Base-by-base conservation (phyloP, 345 rosid species). In the Eucalyptus albens region DNA sequence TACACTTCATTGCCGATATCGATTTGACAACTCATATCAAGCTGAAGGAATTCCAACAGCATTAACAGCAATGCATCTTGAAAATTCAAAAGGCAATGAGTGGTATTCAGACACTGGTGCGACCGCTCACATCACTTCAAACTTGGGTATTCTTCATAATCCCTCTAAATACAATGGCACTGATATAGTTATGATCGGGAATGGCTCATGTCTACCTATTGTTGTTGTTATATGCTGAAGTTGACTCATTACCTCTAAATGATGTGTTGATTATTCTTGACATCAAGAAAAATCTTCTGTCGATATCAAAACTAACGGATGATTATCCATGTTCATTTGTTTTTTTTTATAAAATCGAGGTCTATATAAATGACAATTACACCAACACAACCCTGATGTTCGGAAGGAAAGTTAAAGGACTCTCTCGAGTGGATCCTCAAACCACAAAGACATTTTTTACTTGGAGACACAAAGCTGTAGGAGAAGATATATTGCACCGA, bases 401-500 rank as follows among this genome's bases (percentile, higher is more conserved):
- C 11, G 1, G 60, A 4, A 55, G 60, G 27, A 55, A 22, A 55
- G 60, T 0, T 55, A 55, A 22, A 55, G 27, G 60, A 22, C 2
- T 55, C 0, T 55, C 22, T 22, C 11, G 27, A 55, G 60, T 55
- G 5, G 12, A 55, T 55, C 27, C 0, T 21, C 12, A 22, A 3
- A 55, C 11, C 12, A 55, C 1, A 55, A 0, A 55, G 11, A 5
- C 27, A 8, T 55, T 55, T 10, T 22, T 51, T 6, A 51, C 22
- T 51, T 0, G 0, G 9, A 51, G 22, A 51, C 22, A 51, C 9
- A 51, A 7, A 17, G 22, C 1, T 6, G 2, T 51, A 51, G 55
- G 4, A 7, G 55, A 51, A 7, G 55, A 51, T 17, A 2, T 51
- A 17, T 51, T 2, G 55, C 22, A 51, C 8, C 1, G 0, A 4